A percentile compares a stretch with the other conserved stretches of the same genome.
Conservation (phyloP, 106 monocot genomes). For the Triglochin maritima region DNA sequence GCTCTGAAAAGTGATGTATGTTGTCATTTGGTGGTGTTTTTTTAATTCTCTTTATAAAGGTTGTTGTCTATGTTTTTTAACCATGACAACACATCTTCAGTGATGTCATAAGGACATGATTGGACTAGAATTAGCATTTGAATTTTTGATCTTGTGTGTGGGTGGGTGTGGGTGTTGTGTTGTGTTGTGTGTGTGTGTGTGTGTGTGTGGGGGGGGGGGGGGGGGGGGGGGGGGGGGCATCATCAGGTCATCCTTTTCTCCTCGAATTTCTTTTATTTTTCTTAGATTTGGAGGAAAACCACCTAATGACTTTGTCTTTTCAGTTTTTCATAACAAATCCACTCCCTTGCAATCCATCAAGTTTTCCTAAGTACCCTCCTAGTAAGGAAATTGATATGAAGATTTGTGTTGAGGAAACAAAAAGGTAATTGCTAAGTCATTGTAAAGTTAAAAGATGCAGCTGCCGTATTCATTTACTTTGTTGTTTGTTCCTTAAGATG, state of each 20-base stretch:
- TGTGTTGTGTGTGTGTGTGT: too few relatives aligned
- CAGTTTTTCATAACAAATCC: constrained; percentile 66
- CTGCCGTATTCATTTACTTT: not conserved
- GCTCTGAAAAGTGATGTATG: constrained; percentile 20
- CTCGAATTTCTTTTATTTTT: not conserved
- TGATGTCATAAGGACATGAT: too few relatives aligned
- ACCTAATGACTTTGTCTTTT: not conserved
- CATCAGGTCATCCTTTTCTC: not conserved
- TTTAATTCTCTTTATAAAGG: not conserved
- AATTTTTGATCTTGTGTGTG: too few relatives aligned
- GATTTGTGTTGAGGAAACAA: constrained; percentile 51
- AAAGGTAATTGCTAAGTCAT: constrained; percentile 29
- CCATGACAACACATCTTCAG: too few relatives aligned
- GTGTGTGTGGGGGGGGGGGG: not conserved
- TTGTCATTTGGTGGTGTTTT: not conserved
- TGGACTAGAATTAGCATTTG: not conserved
- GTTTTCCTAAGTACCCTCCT: constrained; percentile 66
- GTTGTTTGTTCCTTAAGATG: too few relatives aligned
- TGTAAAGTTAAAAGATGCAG: not conserved
- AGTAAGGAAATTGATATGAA: constrained; percentile 78
- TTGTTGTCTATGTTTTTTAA: not conserved
- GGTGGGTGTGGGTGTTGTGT: too few relatives aligned
- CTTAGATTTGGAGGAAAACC: not conserved
- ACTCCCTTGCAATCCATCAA: constrained; percentile 55
- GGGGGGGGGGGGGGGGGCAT: not conserved